Percentiles rank a stretch among this genome's conserved stretches.
These are phyloP conservation scores for Fusarium denticulatum DNA, from an alignment of 2,329 filamentous ascomycete species.

Conservation along the genomic window DNA sequence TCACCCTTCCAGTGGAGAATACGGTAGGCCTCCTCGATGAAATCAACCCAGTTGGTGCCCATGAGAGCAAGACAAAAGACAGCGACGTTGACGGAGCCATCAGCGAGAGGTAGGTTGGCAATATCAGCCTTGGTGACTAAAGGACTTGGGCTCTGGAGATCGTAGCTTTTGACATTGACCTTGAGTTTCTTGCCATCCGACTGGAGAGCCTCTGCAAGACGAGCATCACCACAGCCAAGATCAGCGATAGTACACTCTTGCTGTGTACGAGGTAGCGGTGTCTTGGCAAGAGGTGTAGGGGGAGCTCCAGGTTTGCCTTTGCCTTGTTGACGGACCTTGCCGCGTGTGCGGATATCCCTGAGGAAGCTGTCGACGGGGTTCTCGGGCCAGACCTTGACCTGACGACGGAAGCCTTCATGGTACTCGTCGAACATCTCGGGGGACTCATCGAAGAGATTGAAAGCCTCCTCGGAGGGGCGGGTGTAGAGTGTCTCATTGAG, in stretches of 20 bases:
- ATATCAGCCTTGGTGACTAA: slow-evolving; percentile 92
- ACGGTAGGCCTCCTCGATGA: slow-evolving; percentile 94
- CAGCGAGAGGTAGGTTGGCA: slow-evolving; percentile 78
- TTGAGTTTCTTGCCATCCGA: slow-evolving; percentile 71
- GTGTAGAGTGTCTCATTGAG: slow-evolving; percentile 98
- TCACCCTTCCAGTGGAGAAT: slow-evolving; percentile 93
- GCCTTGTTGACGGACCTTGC: slow-evolving; percentile 56
- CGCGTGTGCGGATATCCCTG: slow-evolving; percentile 73
- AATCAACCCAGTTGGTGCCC: slow-evolving; percentile 98
- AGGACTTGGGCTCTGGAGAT: slow-evolving; percentile 80
- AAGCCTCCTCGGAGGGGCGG: slow-evolving; percentile 83
- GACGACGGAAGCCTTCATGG: slow-evolving; percentile 93
- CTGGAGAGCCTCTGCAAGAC: slow-evolving; percentile 76
- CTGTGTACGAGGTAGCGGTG: slow-evolving; percentile 75
- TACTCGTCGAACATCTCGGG: slow-evolving; percentile 97
- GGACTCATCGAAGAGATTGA: slow-evolving; percentile 81
- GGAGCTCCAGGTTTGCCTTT: slow-evolving; percentile 46
- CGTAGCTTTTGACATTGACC: slow-evolving; percentile 83
- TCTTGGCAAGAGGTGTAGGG: slow-evolving; percentile 42
- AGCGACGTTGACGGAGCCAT: slow-evolving; percentile 82
- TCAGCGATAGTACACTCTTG: slow-evolving; percentile 85
- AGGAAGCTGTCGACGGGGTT: slow-evolving; percentile 95
- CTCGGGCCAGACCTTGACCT: slow-evolving; percentile 95
- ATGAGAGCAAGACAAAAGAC: slow-evolving; percentile 97
- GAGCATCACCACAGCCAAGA: slow-evolving; percentile 91